These are phyloP conservation scores for Conoideocrella luteorostrata DNA, from an alignment of 2,329 filamentous ascomycete species.

Conservation along the genomic window DNA sequence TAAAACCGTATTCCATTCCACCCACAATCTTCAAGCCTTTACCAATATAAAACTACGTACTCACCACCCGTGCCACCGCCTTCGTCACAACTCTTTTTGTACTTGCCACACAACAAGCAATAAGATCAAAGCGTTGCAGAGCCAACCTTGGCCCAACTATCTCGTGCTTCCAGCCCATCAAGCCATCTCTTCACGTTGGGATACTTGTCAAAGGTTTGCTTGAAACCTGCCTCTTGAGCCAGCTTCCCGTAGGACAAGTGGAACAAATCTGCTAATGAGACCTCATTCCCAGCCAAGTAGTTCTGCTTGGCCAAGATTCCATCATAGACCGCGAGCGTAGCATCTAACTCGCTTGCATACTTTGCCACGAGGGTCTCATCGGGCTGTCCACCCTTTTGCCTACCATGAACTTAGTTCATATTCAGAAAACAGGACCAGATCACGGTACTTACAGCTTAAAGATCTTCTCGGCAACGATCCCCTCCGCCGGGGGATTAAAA, in stretches of 20 bases:
- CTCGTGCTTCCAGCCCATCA: not conserved
- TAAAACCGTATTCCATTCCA: too few relatives aligned
- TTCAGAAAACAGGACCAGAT: not conserved
- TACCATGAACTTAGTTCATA: not conserved
- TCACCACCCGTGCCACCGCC: too few relatives aligned
- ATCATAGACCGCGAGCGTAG: not conserved
- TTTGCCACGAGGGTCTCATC: not conserved
- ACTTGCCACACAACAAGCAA: too few relatives aligned
- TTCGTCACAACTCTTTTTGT: too few relatives aligned
- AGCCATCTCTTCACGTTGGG: slow-evolving; percentile 1
- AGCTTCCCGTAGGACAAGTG: not conserved
- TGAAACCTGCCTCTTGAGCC: not conserved
- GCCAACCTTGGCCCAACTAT: too few relatives aligned
- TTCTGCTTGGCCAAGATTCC: not conserved
- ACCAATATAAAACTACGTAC: too few relatives aligned
- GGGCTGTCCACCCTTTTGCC: not conserved
- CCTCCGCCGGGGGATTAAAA: not conserved
- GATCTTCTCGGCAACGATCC: not conserved
- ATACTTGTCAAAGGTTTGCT: not conserved
- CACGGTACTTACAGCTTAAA: not conserved
- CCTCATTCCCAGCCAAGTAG: not conserved
- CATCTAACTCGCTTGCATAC: not conserved
- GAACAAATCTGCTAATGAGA: not conserved
- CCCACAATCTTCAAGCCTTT: too few relatives aligned
- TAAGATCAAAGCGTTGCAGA: too few relatives aligned